Evolutionary conservation across 1,284 basidiomycete genomes (phyloP).

Genomic region (Austroboletus olivaceoglutinosus): DNA sequence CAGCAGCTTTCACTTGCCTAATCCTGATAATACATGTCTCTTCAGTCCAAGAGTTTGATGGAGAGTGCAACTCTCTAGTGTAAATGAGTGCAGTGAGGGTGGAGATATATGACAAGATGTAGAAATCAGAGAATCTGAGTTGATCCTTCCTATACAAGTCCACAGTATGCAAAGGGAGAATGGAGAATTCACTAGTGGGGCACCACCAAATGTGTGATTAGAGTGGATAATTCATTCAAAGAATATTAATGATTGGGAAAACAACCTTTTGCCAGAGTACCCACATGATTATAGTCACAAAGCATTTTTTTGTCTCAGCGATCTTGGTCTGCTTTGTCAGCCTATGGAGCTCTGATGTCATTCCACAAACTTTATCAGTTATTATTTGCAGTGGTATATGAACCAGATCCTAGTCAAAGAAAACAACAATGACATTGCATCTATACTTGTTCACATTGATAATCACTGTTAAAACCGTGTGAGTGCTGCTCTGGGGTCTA

Average conservation of each 20-base stretch:
- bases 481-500: no score
- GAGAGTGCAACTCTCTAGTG: not conserved
- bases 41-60: not conserved
- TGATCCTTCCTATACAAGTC: not conserved
- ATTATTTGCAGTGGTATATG: not conserved
- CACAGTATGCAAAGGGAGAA: no score
- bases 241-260: not conserved
- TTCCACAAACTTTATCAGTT: not conserved
- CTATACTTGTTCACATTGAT: not conserved
- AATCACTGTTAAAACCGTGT: no score
- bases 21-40: not conserved
- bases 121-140: not conserved
- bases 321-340: not conserved
- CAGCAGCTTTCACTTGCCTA: not conserved
- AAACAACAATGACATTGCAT: not conserved
- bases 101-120: not conserved
- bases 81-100: not conserved
- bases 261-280: not conserved
- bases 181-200: not conserved
- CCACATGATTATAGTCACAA: not conserved
- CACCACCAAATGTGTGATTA: not conserved
- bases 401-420: not conserved
- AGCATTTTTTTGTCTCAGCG: not conserved
- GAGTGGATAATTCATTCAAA: not conserved
- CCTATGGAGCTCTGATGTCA: not conserved